Conservation (phyloP, 257 asterid genomes). For the Primulina eburnea region DNA sequence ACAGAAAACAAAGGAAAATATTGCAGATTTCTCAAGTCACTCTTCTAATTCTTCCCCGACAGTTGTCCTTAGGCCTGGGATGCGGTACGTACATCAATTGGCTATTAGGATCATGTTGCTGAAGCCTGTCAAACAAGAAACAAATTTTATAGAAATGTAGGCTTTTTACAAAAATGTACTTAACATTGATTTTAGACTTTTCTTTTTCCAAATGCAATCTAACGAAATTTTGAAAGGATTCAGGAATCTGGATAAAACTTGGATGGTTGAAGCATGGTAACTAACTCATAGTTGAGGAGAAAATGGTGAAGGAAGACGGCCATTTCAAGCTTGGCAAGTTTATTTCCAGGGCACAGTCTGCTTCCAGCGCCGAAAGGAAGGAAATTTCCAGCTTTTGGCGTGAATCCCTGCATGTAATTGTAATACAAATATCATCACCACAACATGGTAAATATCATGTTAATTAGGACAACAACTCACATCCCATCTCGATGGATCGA, state of each 20-base stretch:
- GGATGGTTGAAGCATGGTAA: too few relatives aligned
- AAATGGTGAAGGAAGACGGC: constrained; percentile 81
- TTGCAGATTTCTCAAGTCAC: constrained; percentile 1
- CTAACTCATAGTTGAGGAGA: constrained; percentile 56
- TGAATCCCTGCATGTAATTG: constrained; percentile 40
- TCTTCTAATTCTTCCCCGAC: constrained; percentile 55
- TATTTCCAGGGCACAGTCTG: constrained; percentile 89
- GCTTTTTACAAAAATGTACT: too few relatives aligned
- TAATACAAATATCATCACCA: neutral
- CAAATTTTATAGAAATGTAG: too few relatives aligned
- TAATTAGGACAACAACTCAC: constrained; percentile 41
- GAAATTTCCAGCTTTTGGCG: constrained; percentile 71
- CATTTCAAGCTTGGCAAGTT: constrained; percentile 89
- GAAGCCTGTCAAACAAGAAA: constrained; percentile 45
- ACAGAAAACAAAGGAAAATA: too few relatives aligned
- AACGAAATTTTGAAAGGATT: neutral
- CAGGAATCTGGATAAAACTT: neutral
- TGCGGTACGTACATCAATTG: constrained; percentile 73
- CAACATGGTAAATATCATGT: too few relatives aligned
- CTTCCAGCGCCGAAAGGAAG: constrained; percentile 89
- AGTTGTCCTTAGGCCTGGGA: constrained; percentile 80
- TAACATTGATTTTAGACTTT: too few relatives aligned
- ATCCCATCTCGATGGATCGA: constrained; percentile 93
- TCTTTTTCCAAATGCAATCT: too few relatives aligned
- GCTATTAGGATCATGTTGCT: constrained; percentile 46